Base-by-base conservation (phyloP, 441 rosid genomes). In the Rhodomyrtus psidioides region DNA sequence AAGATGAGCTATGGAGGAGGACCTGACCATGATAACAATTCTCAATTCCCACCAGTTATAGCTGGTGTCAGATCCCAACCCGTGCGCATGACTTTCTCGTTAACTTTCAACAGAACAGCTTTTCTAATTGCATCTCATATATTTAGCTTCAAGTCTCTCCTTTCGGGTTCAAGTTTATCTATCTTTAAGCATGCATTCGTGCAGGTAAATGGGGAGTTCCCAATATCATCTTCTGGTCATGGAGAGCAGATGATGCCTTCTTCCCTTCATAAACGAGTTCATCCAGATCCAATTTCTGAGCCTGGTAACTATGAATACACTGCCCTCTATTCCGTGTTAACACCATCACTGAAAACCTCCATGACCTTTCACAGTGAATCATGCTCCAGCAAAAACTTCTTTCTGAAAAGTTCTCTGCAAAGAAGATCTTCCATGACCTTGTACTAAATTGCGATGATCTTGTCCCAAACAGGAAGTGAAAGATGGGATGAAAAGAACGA, bases 1-100 rank as follows among this genome's bases (percentile, higher is more conserved):
- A 97, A 95, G 88, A 96, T 96, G 99, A 95, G 98, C 84, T 96
- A 94, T 62, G 99, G 99, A 83, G 95, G 99, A 94, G 99, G 98
- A 27, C 97, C 90, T 56, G 96, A 95, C 12, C 98, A 94, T 84
- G 98, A 96, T n/a, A 98, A 95, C 76, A 90, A 88, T 19, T 87
- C 92, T 26, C 95, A 94, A 28, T 92, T 94, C 87, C 99, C 95
- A 76, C 95, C 94, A 8, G 94, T 94, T 88, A 90, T 92, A 42
- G 56, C 94, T 13, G 97, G 93, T n/a, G 85, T 81, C 24, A 91
- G 96, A 88, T 93, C 99, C 23, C 92, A 96, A 92, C 95, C 92
- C 17, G 99, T 97, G 90, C 91, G 89, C n/a, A 16, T 82, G 44
- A 70, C 49, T 70, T 70, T 39, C 79, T 70, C 49, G 6, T 70